Evolutionary conservation across 2,329 filamentous ascomycete species (phyloP).

Genomic region (Orbilia oligospora): DNA sequence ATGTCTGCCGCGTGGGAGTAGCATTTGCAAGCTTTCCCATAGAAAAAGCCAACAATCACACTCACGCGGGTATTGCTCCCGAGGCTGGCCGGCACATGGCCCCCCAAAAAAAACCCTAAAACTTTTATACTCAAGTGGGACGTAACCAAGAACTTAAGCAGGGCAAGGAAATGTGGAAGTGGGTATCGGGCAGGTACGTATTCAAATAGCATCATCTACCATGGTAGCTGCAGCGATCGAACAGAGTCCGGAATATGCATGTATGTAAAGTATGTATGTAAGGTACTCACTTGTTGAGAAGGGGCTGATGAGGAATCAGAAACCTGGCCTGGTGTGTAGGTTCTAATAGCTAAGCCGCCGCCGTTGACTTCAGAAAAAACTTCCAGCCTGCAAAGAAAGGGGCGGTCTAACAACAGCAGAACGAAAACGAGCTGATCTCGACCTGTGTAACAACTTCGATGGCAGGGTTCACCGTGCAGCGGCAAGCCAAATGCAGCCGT

Average conservation of each 20-base stretch:
- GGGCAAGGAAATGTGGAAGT: slow-evolving; percentile 14
- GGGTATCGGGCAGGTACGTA: slow-evolving; percentile 20
- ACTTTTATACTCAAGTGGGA: slow-evolving; percentile 10
- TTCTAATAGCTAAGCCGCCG: background rate
- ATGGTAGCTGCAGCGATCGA: too few relatives aligned
- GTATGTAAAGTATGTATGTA: background rate
- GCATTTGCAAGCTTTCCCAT: background rate
- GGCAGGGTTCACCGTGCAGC: slow-evolving; percentile 45
- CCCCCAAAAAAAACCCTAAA: slow-evolving; percentile 16
- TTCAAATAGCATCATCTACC: slow-evolving; percentile 6
- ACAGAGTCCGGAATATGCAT: slow-evolving; percentile 24
- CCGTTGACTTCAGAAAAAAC: background rate
- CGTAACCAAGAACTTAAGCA: slow-evolving; percentile 11
- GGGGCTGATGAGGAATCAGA: slow-evolving; percentile 6
- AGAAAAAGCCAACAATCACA: slow-evolving; percentile 17
- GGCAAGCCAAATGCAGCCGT: slow-evolving; percentile 49
- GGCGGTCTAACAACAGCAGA: background rate
- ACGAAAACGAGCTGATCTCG: slow-evolving; percentile 19
- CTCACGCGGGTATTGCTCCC: slow-evolving; percentile 22
- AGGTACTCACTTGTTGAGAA: slow-evolving; percentile 8
- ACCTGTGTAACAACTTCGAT: slow-evolving; percentile 44
- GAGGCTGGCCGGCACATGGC: slow-evolving; percentile 21
- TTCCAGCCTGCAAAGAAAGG: background rate
- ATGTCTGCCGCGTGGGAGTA: slow-evolving; percentile 11
- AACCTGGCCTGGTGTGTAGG: background rate